Base-by-base conservation (phyloP, 768 basidiomycete species). In the Suillus cothurnatus region DNA sequence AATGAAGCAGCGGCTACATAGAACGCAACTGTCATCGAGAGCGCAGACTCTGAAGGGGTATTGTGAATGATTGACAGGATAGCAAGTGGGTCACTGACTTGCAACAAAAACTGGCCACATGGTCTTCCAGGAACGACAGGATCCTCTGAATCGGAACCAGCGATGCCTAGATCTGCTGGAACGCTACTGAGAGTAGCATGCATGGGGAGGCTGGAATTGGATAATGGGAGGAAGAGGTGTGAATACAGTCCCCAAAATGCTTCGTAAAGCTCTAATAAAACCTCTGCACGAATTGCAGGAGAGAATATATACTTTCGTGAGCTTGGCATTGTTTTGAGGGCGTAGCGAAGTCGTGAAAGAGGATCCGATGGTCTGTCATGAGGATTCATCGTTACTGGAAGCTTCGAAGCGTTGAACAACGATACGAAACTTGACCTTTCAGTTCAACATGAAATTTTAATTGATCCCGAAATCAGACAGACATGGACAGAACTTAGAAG, bases 1-100 rank as follows among this genome's bases (percentile, higher is more conserved):
- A 86, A 70, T 93, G 90, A 96, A 99, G 76, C 97, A 99, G 57
- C 85, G 84, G 2, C 92, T 83, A 74, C 97, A 99, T 32, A 99
- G 81, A 14, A 97, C 94, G 70, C 92, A 96, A 69, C 90, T 93
- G 62, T 95, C 90, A 70, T 97, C 93, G 61, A 92, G 79, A 2
- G 92, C 90, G 77, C 96, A 99, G 70, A 97, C 95, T 74, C 97
- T 97, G 71, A 43, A 61, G 59, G 39, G 34, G 6, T 49, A 23
- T 58, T 15, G 32, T 36, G 9, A 62, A 64, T 38, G 64, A 68
- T 52, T 41, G 31, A 34, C 47, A 17, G 32, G 21, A 17, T 26
- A 55, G 63, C 64, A 61, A 21, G 19, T 53, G 41, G 58, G 19
- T 21, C 32, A 81, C 93, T 81, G 72, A 94, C 94, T 93, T 93